phyloP scores from a whole-genome alignment of 2,329 filamentous ascomycete species.

The Botrytis porri region DNA sequence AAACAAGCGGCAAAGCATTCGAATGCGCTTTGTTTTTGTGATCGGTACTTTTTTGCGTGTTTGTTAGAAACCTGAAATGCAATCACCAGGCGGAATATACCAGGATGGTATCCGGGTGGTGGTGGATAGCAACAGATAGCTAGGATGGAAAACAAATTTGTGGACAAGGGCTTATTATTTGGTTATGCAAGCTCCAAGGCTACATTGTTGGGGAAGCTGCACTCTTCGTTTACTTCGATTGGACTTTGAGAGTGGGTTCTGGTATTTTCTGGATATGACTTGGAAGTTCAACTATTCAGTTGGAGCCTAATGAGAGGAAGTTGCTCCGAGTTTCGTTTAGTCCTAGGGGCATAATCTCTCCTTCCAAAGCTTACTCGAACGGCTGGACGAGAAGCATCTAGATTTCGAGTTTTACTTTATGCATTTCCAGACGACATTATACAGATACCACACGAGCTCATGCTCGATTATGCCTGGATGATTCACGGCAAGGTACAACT shows the following conservation, averaged over 20 bases:
- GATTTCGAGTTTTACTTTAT: not conserved
- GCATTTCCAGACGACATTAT: not conserved
- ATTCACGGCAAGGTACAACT: not conserved
- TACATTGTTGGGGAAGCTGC: not conserved
- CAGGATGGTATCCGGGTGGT: not conserved
- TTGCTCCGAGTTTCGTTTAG: not conserved
- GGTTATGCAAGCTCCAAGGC: not conserved
- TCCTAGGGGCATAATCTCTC: not conserved
- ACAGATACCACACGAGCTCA: not conserved
- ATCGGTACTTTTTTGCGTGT: too few relatives aligned
- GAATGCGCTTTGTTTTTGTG: not conserved
- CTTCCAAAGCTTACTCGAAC: too few relatives aligned
- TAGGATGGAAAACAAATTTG: not conserved
- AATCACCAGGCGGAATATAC: not conserved
- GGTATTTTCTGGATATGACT: not conserved
- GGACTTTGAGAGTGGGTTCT: not conserved
- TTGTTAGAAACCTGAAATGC: not conserved
- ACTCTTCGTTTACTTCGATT: not conserved
- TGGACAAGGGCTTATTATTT: too few relatives aligned
- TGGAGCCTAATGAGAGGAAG: not conserved
- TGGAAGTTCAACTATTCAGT: not conserved
- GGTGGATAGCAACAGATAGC: not conserved
- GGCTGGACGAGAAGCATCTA: not conserved
- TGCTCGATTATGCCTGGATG: not conserved
- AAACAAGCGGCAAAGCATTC: not conserved